A percentile compares a stretch with the other conserved stretches of the same genome.
Evolutionary conservation across 225 moss, liverwort and hornwort genomes (phyloP).

Genomic region (Pseudisothecium myosuroides): DNA sequence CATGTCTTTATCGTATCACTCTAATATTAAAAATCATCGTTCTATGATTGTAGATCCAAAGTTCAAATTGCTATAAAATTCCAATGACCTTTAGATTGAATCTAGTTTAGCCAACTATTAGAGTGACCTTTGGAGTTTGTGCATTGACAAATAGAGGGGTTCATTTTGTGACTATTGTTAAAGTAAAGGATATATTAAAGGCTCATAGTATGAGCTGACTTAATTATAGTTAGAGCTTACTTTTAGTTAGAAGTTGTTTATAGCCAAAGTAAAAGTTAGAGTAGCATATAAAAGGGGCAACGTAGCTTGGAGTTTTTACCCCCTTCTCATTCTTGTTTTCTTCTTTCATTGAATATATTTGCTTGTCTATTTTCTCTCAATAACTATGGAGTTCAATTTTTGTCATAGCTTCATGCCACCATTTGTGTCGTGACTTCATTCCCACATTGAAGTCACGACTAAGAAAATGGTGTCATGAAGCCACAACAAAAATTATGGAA

Average conservation of each 20-base stretch:
- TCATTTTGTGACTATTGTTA: neutral
- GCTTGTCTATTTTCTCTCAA: no score
- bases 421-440: neutral
- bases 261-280: no score
- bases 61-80: neutral
- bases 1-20: accelerated
- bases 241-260: no score
- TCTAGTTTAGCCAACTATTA: neutral
- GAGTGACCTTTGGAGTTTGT: neutral
- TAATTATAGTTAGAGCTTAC: no score
- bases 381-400: neutral
- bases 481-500: neutral
- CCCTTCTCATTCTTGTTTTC: no score
- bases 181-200: no score
- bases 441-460: neutral
- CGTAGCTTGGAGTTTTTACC: no score
- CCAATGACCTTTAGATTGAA: accelerated
- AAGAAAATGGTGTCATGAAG: no score
- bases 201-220: no score
- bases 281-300: no score
- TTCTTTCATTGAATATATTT: no score
- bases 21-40: neutral
- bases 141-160: neutral
- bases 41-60: neutral
- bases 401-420: neutral